These are phyloP conservation scores for Ambrosiella xylebori DNA, from an alignment of 2,329 filamentous ascomycete genomes.

Conservation along the genomic window DNA sequence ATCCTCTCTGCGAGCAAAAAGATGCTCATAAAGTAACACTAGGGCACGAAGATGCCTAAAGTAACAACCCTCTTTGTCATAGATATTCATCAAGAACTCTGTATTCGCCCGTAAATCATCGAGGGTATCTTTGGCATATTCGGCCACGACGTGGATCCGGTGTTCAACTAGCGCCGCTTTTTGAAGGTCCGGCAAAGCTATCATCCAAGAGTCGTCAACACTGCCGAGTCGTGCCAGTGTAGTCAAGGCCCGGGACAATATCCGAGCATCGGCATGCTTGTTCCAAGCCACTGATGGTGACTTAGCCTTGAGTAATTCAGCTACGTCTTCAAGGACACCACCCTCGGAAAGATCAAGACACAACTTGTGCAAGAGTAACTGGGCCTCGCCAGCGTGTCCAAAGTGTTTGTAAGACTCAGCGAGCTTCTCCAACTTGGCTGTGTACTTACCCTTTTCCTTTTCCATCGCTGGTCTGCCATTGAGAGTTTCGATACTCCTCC, in stretches of 20 bases:
- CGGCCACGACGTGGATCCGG: conserved; percentile 16
- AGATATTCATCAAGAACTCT: conserved; percentile 31
- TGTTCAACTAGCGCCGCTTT: conserved; percentile 44
- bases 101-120: conserved; percentile 29
- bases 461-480: conserved; percentile 36
- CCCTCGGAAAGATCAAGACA: conserved; percentile 42
- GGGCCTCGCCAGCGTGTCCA: conserved; percentile 38
- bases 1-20: conserved; percentile 10
- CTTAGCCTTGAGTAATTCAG: conserved; percentile 28
- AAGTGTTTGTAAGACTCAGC: conserved; percentile 40
- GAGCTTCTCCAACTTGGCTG: conserved; percentile 48
- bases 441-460: conserved; percentile 40
- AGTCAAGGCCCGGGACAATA: conserved; percentile 41
- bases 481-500: conserved; percentile 46
- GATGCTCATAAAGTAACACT: conserved; percentile 25
- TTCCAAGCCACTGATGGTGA: conserved; percentile 38
- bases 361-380: conserved; percentile 41
- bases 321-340: conserved; percentile 38
- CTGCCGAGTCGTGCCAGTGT: conserved; percentile 40
- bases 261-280: conserved; percentile 29
- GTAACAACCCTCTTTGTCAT: conserved; percentile 32
- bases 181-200: conserved; percentile 32
- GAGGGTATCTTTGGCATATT: conserved; percentile 20
- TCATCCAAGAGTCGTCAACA: conserved; percentile 39
- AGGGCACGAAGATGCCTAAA: conserved; percentile 36